These are phyloP conservation scores for Phaffia rhodozyma DNA, from an alignment of 1,284 basidiomycete species.

Conservation along the genomic window DNA sequence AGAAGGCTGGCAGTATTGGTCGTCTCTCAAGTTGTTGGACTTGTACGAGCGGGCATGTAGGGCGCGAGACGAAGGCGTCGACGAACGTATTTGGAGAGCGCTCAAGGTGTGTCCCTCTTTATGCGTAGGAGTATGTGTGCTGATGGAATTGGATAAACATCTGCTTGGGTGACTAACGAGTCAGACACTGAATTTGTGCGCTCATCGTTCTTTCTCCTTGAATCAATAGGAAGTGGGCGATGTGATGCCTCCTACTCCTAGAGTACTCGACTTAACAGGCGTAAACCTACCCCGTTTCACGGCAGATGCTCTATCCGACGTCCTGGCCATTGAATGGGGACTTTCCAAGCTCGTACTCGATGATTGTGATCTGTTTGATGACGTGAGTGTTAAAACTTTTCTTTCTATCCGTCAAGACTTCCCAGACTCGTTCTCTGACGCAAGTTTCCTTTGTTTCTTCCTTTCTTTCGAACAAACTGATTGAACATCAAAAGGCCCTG, in stretches of 20 bases:
- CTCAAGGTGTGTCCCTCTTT: conserved; percentile 48
- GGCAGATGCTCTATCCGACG: conserved; percentile 70
- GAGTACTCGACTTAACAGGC: conserved; percentile 63
- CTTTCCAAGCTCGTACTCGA: conserved; percentile 67
- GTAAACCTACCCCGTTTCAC: conserved; percentile 56
- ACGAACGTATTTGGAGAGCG: conserved; percentile 54
- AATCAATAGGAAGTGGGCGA: conserved; percentile 45
- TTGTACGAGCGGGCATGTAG: conserved; percentile 35
- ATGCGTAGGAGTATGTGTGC: background rate
- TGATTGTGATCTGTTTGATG: conserved; percentile 67
- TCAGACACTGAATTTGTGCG: background rate
- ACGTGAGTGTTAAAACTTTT: conserved; percentile 40
- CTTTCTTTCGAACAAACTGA: background rate
- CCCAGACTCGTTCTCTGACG: no score
- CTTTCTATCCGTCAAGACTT: background rate
- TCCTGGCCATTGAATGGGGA: conserved; percentile 81
- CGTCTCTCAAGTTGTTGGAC: conserved; percentile 28
- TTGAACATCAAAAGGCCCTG: conserved; percentile 44
- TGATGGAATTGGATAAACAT: background rate
- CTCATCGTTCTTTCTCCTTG: conserved; percentile 12
- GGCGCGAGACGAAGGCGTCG: conserved; percentile 45
- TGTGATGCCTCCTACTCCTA: conserved; percentile 34
- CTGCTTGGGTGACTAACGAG: background rate
- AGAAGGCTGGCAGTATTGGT: conserved; percentile 34
- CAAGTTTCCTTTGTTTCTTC: conserved; percentile 2